These are phyloP conservation scores for Cladophialophora immunda DNA, from an alignment of 2,329 filamentous ascomycete species.

Conservation along the genomic window DNA sequence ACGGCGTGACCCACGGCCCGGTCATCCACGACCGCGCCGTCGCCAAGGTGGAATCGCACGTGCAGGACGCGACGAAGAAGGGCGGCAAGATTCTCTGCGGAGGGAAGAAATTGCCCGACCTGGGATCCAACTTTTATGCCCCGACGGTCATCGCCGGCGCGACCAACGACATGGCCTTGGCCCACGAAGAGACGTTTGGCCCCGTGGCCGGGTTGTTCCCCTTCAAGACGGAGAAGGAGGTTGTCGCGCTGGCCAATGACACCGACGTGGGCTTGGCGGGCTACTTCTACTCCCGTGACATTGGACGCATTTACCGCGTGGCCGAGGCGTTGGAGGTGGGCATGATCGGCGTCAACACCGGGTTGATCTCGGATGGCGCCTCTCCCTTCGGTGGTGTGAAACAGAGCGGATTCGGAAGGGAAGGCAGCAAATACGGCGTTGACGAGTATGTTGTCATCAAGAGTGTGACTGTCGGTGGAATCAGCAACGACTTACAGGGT, in stretches of 20 bases:
- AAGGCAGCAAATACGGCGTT: constrained; percentile 76
- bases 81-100: constrained; percentile 79
- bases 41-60: constrained; percentile 79
- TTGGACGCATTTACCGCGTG: constrained; percentile 67
- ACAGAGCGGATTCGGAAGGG: constrained; percentile 80
- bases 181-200: constrained; percentile 92
- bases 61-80: constrained; percentile 79
- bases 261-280: constrained; percentile 88
- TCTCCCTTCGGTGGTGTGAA: constrained; percentile 80
- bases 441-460: constrained; percentile 80
- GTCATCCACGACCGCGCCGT: constrained; percentile 81
- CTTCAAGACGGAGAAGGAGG: constrained; percentile 89
- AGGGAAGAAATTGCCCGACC: constrained; percentile 75
- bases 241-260: constrained; percentile 81
- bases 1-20: constrained; percentile 58
- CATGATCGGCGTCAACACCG: constrained; percentile 74
- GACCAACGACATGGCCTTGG: constrained; percentile 83
- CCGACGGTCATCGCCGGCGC: constrained; percentile 90
- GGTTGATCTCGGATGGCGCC: constrained; percentile 64
- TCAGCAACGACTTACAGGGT: constrained; percentile 65
- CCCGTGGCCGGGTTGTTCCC: constrained; percentile 90
- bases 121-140: constrained; percentile 87
- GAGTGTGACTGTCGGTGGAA: constrained; percentile 71
- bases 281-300: constrained; percentile 82
- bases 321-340: constrained; percentile 65